Base-by-base conservation (phyloP, 2,329 filamentous ascomycete genomes). In the Fulvia fulva region DNA sequence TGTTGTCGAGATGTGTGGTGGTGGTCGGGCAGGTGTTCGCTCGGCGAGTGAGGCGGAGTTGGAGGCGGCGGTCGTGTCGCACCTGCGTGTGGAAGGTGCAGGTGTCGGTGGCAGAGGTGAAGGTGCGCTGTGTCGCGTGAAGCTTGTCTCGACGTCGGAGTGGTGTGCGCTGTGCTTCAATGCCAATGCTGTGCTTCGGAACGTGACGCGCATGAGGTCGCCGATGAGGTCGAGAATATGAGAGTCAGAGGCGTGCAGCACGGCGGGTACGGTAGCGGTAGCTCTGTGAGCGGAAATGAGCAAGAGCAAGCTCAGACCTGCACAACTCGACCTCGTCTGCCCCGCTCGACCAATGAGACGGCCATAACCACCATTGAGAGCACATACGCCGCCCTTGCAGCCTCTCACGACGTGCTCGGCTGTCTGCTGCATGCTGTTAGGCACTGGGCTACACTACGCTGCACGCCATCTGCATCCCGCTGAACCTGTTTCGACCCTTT, bases 141-240 rank as follows among this genome's bases (percentile, higher is more conserved):
- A 22, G 37, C 37, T 41, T 41, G 37, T 5, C n/a, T 7, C 14
- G 3, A 41, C 14, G 37, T 41, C 37, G 37, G 8, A 41, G 14
- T 14, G 8, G 37, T 16, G 16, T n/a, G 12, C 3, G 30, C 12
- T 14, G n/a, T 41, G 3, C 1, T 16, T 54, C 51, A 28, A 21
- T 25, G 34, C 23, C 5, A 43, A 46, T 26, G 52, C 26, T 41
- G 25, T 19, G 53, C 26, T 22, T n/a, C 44, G 25, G 30, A 23
- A 51, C 23, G 32, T n/a, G 23, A 23, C 32, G 23, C 51, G 46
- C 19, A 30, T 54, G 37, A 37, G 54, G 54, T 50, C 54, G 46
- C 46, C 25, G 54, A 51, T 56, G 54, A 56, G 54, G 54, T 56
- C 54, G 46, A 28, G 54, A 45, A 19, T 11, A 56, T n/a, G n/a